phyloP scores from a whole-genome alignment of 805 yeast genomes.

The Myxozyma mucilagina region DNA sequence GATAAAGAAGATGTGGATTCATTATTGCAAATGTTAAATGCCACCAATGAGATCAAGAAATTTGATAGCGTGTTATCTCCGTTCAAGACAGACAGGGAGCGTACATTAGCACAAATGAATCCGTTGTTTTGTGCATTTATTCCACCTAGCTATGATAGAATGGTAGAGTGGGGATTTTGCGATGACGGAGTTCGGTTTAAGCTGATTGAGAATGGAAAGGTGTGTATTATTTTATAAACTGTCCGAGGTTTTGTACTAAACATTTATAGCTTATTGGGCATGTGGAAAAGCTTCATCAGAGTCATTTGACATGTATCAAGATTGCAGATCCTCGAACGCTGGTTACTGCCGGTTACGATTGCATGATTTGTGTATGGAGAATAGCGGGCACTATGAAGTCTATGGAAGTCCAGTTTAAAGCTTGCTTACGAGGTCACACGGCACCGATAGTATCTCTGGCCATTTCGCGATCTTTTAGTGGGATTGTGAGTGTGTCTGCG shows the following conservation, averaged over 20 bases:
- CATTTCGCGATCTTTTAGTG: slow-evolving; percentile 54
- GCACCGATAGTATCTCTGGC: slow-evolving; percentile 49
- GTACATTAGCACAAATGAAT: slow-evolving; percentile 17
- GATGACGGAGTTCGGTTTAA: slow-evolving; percentile 34
- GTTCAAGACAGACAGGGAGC: slow-evolving; percentile 25
- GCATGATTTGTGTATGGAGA: slow-evolving; percentile 45
- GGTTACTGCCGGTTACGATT: slow-evolving; percentile 31
- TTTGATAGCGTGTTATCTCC: slow-evolving; percentile 13
- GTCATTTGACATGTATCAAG: slow-evolving; percentile 25
- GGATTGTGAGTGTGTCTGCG: slow-evolving; percentile 55
- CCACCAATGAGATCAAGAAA: slow-evolving; percentile 18
- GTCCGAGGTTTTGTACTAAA: not conserved
- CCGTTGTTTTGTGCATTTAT: slow-evolving; percentile 26
- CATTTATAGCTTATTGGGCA: slow-evolving; percentile 25
- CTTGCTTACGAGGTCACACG: slow-evolving; percentile 60
- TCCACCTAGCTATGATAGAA: slow-evolving; percentile 28
- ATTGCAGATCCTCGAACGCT: slow-evolving; percentile 31
- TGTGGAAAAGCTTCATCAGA: slow-evolving; percentile 28
- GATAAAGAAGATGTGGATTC: slow-evolving; percentile 19
- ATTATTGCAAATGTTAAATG: slow-evolving; percentile 23
- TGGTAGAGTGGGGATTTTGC: slow-evolving; percentile 33
- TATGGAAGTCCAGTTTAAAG: slow-evolving; percentile 27
- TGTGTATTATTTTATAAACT: not conserved
- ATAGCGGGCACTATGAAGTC: slow-evolving; percentile 24
- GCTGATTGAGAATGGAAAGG: slow-evolving; percentile 30